Percentiles rank a stretch among this genome's conserved stretches.
Conservation (phyloP, 345 rosid species). For the Eucalyptus curtisii region DNA sequence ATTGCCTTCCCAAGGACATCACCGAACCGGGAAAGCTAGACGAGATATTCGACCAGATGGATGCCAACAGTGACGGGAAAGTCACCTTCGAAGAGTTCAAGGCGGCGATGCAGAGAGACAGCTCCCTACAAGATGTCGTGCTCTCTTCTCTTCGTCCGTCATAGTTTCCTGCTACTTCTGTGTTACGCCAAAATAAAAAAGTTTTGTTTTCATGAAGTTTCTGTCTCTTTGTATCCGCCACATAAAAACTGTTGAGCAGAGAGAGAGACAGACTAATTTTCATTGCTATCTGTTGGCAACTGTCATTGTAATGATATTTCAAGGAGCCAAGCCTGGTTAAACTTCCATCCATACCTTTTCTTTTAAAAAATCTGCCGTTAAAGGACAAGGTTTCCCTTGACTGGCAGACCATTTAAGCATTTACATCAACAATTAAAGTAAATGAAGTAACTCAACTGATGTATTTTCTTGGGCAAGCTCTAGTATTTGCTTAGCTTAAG, state of each 20-base stretch:
- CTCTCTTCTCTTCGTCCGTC: slow-evolving; percentile 54
- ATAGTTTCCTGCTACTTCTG: neutral
- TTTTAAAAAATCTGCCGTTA: neutral
- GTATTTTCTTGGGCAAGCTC: neutral
- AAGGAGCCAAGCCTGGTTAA: neutral
- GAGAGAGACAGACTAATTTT: neutral
- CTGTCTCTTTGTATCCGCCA: neutral
- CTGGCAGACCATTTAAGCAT: neutral
- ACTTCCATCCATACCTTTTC: neutral
- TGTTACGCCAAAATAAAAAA: neutral
- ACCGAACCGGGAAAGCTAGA: slow-evolving; percentile 54
- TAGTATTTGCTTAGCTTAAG: neutral
- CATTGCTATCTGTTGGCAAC: neutral
- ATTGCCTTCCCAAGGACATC: slow-evolving; percentile 49
- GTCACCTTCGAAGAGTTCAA: slow-evolving; percentile 66
- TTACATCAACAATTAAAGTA: neutral
- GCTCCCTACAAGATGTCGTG: slow-evolving; percentile 53
- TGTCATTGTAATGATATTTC: neutral
- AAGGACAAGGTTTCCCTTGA: neutral
- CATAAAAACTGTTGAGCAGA: neutral
- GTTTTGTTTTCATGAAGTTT: neutral
- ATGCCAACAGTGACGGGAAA: slow-evolving; percentile 56
- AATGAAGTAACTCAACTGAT: neutral
- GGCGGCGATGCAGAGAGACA: slow-evolving; percentile 57
- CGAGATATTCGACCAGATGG: slow-evolving; percentile 55